Evolutionary conservation across 495 filamentous ascomycete species (phyloP).

Genomic region (Annulohypoxylon maeteangense): DNA sequence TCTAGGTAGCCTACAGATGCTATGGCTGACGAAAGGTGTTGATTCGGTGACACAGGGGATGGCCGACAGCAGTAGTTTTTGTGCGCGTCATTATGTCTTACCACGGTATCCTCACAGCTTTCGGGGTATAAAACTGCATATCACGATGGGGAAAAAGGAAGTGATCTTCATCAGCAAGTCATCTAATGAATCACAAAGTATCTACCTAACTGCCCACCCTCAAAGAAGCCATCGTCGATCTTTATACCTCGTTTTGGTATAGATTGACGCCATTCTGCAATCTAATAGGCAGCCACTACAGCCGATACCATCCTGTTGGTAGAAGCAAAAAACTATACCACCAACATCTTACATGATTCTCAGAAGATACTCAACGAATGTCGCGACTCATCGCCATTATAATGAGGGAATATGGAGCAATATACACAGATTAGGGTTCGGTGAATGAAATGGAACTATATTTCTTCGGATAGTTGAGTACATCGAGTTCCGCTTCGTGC

Average conservation of each 20-base stretch:
- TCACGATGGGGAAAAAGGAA: neutral
- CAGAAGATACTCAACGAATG: neutral
- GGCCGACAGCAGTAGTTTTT: neutral
- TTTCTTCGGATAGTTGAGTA: neutral
- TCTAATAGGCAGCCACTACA: neutral
- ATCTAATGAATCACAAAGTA: neutral
- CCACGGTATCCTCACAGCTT: neutral
- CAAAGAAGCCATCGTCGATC: neutral
- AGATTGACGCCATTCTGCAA: neutral
- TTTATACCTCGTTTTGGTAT: neutral
- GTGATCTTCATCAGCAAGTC: neutral
- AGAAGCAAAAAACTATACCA: neutral
- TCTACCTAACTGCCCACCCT: neutral
- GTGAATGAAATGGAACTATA: neutral
- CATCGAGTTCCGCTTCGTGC: neutral
- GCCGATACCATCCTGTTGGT: constrained; percentile 4
- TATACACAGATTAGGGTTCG: neutral
- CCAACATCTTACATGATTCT: neutral
- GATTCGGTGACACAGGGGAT: neutral
- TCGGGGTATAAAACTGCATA: neutral
- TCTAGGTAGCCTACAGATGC: too few relatives aligned
- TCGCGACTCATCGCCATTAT: neutral
- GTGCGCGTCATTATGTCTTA: too few relatives aligned
- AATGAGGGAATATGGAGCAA: neutral
- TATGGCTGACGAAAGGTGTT: too few relatives aligned